Base-by-base conservation (phyloP, 2,329 filamentous ascomycete genomes). In the Botrytis medusae region DNA sequence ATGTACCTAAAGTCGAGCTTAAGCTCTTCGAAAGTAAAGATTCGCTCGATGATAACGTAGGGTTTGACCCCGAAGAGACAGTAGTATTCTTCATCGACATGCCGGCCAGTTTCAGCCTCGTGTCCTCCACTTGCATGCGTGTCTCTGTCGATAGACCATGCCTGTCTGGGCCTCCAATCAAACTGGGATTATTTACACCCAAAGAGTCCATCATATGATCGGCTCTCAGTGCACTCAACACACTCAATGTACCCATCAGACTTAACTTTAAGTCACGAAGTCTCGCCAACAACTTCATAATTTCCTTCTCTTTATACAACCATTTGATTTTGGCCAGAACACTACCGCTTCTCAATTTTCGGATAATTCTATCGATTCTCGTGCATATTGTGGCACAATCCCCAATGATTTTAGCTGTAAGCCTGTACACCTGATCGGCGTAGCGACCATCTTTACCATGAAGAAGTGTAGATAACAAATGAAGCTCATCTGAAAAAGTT, bases 221-320 rank as follows among this genome's bases (percentile, higher is more conserved):
- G 3, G 74, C 75, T 61, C 75, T 74, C 8, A 76, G 40, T 4
- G 62, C 72, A 72, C 69, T 74, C 29, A 76, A 46, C 9, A 75
- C 40, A n/a, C 71, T 70, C 62, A 77, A 61, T n/a, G 48, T 75
- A 4, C 74, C 57, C 73, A 77, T 60, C 32, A 77, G 32, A 51
- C 74, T 75, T 10, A 77, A 46, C 46, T 77, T 77, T 5, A 77
- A 61, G 73, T 75, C 75, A 48, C 74, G 74, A 65, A 76, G 44
- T 61, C 75, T 76, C 16, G 69, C 71, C 48, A 77, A 37, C 10
- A 77, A 25, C 59, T 76, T 77, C 67, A 72, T 69, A 16, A 77
- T 74, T 29, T 75, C 73, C 46, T 77, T 77, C 59, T 77, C 76
- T 37, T 77, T 76, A 54, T 74, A 76, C 42, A 76, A 34, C 76